A percentile compares a stretch with the other conserved stretches of the same genome.
Conservation (phyloP, 78 protist species). For the Diacronema lutheri region DNA sequence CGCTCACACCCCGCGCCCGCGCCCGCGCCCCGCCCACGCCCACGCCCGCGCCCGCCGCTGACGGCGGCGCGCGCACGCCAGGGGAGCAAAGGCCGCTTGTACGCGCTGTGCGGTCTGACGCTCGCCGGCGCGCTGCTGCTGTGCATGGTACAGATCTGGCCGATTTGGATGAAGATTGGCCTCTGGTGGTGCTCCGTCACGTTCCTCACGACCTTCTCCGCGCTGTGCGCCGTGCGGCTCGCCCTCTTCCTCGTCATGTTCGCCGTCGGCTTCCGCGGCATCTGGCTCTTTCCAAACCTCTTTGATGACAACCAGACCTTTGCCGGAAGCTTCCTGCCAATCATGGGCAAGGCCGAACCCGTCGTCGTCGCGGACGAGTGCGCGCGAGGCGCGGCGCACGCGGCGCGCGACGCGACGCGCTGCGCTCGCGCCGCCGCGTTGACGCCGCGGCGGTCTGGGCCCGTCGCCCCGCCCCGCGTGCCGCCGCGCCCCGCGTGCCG, state of each 20-base stretch:
- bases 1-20: not conserved
- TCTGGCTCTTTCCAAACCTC: constrained; percentile 22
- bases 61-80: too few relatives aligned
- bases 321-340: not conserved
- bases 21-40: not conserved
- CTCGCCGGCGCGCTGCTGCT: not conserved
- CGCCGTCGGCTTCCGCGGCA: constrained; percentile 14
- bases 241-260: not conserved
- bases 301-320: constrained; percentile 20
- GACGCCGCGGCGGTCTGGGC: too few relatives aligned
- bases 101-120: not conserved
- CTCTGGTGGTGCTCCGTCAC: constrained; percentile 22
- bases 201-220: constrained; percentile 4
- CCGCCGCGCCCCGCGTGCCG: too few relatives aligned
- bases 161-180: constrained; percentile 12
- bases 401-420: too few relatives aligned
- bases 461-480: too few relatives aligned
- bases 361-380: not conserved
- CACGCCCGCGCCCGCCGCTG: not conserved
- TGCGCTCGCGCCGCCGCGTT: too few relatives aligned
- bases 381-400: too few relatives aligned
- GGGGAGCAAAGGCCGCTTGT: constrained; percentile 7
- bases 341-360: not conserved
- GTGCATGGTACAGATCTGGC: constrained; percentile 16
- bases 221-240: constrained; percentile 1